Base-by-base conservation (phyloP, 805 yeast genomes). In the Metschnikowia sp. region DNA sequence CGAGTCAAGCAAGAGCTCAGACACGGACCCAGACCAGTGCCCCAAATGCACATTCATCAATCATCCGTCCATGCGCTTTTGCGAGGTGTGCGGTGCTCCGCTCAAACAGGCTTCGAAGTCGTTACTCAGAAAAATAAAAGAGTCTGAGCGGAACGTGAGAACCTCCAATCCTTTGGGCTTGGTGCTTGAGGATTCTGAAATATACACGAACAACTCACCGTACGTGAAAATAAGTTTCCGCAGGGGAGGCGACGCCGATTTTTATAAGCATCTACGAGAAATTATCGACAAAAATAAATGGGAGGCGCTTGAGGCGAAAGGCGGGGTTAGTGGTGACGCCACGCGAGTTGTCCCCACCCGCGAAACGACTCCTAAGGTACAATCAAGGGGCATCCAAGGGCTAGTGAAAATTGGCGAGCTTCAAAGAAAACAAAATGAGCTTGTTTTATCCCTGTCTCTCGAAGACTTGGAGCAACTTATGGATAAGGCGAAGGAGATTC, bases 21-120 rank as follows among this genome's bases (percentile, higher is more conserved):
- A 36, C 8, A 26, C 35, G 10, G 29, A 32, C 35, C 36, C 45
- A 1, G 72, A 71, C 32, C 74, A 69, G 50, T 79, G 84, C 50
- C 74, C 77, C 0, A 66, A 63, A 41, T 88, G 96, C 56, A 88
- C 98, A 0, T 92, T 90, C 58, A 68, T 81, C 10, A 94, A 92
- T 62, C 96, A 91, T 63, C 86, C 90, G 0, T 80, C 87, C 2
- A 71, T 92, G 73, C 65, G 74, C 33, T 75, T 73, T 52, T 92
- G 99, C 65, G 99, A 92, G 64, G 77, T 94, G 60, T 92, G 98
- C 68, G 97, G 96, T 0, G 72, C 84, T 2, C 49, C 52, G 9
- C 48, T 53, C 22, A 48, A 48, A 28, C 41, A 41, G 41, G 46
- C 48, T 1, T 38, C 54, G 8, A 35, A 33, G 6, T 39, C 44